Percentiles rank a stretch among this genome's conserved stretches.
Conservation (phyloP, 2,329 filamentous ascomycete genomes). For the Diaporthe eres region DNA sequence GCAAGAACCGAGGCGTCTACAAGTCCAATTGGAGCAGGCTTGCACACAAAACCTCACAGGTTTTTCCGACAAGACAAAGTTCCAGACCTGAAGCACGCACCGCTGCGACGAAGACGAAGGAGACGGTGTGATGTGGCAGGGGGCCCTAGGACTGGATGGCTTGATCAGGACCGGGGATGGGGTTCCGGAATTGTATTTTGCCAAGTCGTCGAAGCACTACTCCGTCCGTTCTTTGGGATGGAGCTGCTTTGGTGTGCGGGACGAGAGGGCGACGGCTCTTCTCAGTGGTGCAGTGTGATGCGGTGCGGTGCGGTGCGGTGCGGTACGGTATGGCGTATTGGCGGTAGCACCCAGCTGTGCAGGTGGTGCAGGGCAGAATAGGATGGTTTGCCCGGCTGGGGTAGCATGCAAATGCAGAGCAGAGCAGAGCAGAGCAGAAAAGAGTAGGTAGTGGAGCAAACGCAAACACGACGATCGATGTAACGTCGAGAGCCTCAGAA, state of each 20-base stretch:
- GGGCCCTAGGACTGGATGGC: constrained; percentile 13
- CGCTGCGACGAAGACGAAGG: constrained; percentile 26
- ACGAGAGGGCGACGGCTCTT: not conserved
- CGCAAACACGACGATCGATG: constrained; percentile 23
- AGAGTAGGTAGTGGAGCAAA: constrained; percentile 12
- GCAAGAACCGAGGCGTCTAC: constrained; percentile 5
- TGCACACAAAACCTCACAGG: not conserved
- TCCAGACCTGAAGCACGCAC: constrained; percentile 28
- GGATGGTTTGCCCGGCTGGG: constrained; percentile 5
- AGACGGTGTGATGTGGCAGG: constrained; percentile 35
- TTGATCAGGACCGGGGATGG: constrained; percentile 33
- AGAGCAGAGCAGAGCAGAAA: constrained; percentile 7
- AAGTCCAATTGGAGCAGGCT: constrained; percentile 12
- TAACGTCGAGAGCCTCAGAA: constrained; percentile 29
- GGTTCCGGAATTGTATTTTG: constrained; percentile 33
- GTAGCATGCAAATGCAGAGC: constrained; percentile 3
- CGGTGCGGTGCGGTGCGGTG: not conserved
- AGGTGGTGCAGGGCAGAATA: constrained; percentile 4
- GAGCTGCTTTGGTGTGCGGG: not conserved
- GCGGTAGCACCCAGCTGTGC: not conserved
- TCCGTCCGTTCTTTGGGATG: not conserved
- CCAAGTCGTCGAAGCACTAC: constrained; percentile 16
- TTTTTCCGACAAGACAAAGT: constrained; percentile 15
- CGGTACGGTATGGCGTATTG: not conserved
- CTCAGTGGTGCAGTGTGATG: constrained; percentile 6